Base-by-base conservation (phyloP, 176 grass and related monocot species). In the Bothriochloa decipiens region DNA sequence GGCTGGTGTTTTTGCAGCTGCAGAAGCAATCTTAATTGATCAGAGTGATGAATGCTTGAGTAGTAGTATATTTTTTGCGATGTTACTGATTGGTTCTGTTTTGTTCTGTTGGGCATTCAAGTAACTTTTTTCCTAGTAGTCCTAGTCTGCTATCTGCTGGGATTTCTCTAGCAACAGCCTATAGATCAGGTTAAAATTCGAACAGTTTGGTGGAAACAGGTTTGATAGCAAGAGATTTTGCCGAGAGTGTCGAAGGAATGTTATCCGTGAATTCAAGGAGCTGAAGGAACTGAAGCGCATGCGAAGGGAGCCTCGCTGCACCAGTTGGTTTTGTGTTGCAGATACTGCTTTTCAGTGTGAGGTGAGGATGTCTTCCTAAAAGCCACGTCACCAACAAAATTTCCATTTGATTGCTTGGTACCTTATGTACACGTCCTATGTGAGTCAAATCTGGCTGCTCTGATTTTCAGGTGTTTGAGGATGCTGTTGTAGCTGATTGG, bases 171-270 rank as follows among this genome's bases (percentile, higher is more conserved):
- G 26, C 18, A 62, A 81, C 66, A 20, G 2, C 47, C 23, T 29
- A 73, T 46, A 46, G 7, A 76, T 65, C 61, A 81, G 25, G 28
- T 58, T 27, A 77, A 76, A 16, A 81, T 72, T 72, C 11, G 45
- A 77, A 87, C 15, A 32, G 7, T 67, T 75, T 74, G 20, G 4
- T 71, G 28, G 15, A 68, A 71, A 86, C 86, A 97, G 92, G 85
- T 94, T 97, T 93, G 95, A 97, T 40, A 97, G 89, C 88, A 97
- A 97, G 90, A 92, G 90, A 80, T 94, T 97, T 89, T 97, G 95
- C 82, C 90, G 95, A 93, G 95, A 94, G 72, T 97, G 95, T 33
- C 88, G 95, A 86, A 97, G 87, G 84, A 94, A 97, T 82, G 95
- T 97, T 68, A 94, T 97, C 20, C 84, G 91, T 58, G 95, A 97